Evolutionary conservation across 306 rosid species (phyloP).

Genomic region (Cicer bijugum): DNA sequence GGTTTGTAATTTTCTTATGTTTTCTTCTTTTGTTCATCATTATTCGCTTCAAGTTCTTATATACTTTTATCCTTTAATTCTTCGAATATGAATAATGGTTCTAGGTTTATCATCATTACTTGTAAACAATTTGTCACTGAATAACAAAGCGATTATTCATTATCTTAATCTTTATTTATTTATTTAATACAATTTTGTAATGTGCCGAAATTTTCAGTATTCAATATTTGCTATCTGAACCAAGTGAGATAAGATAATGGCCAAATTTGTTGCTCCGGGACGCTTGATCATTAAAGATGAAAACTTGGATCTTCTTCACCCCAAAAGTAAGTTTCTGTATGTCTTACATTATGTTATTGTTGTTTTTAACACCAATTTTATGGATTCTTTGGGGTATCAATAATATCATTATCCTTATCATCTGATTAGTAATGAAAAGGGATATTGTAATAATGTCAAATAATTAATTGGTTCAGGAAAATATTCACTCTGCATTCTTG

Average conservation of each 20-base stretch:
- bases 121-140: too few species aligned
- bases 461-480: not conserved
- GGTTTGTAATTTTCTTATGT: not conserved
- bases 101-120: not conserved
- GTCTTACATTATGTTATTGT: constrained; percentile 16
- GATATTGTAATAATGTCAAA: constrained; percentile 11
- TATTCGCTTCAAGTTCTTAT: not conserved
- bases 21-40: not conserved
- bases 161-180: not conserved
- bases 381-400: not conserved
- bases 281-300: constrained; percentile 55
- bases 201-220: constrained; percentile 18
- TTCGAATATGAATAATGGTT: not conserved
- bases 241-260: constrained; percentile 38
- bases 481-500: constrained; percentile 1
- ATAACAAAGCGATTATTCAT: not conserved
- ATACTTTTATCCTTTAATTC: not conserved
- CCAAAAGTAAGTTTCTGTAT: constrained; percentile 43
- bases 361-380: constrained; percentile 5
- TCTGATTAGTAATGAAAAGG: not conserved
- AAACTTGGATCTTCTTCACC: constrained; percentile 47
- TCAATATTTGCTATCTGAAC: not conserved
- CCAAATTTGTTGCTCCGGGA: constrained; percentile 44
- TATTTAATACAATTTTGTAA: not conserved
- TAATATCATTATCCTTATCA: not conserved